Evolutionary conservation across 2,329 filamentous ascomycete genomes (phyloP), one percentile per base, ranked within the genome.

Genomic region (Penicillium sp.): DNA sequence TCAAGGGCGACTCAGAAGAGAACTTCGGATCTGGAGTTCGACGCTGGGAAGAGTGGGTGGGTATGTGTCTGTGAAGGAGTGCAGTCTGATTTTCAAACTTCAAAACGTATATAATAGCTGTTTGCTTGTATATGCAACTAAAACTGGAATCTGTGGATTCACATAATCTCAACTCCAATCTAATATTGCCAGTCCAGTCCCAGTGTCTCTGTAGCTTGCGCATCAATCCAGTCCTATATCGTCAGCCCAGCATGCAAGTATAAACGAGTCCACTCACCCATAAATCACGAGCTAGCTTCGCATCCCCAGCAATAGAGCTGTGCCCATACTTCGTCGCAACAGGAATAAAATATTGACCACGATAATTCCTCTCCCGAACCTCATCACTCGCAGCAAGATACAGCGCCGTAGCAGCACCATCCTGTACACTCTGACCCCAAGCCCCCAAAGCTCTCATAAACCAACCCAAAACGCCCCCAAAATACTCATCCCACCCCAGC

Each of bases 21-120:
- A 68, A 79, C 31, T 83, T 88, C 50, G 86, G 83, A 9, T 81
- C 86, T n/a, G 88, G 87, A 24, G 86, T 91, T 31, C 86, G 89
- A 53, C 87, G 85, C 72, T 97, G 93, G 92, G 96, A 92, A 85
- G 84, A 84, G 66, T 97, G 93, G 93, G 87, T 97, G 68, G 90
- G 87, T 2, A 83, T 87, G 69, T 85, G 87, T 67, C 77, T 95
- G 65, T 94, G 50, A 66, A 34, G 31, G 43, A 11, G 21, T 50
- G 11, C n/a, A 31, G 8, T 24, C 6, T 31, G 29, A 4, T 39
- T 21, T 45, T 34, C 29, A 32, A 42, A 16, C n/a, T 45, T 34
- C 29, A 32, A 42, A 16, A 14, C 18, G 7, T 29, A 42, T 11
- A 45, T 34, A 52, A 49, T 54, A 50, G 7, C n/a, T 42, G 13